Percentiles rank a stretch among this genome's conserved stretches.
These are phyloP conservation scores for Boletus huronensis DNA, from an alignment of 768 basidiomycete genomes.

Conservation along the genomic window DNA sequence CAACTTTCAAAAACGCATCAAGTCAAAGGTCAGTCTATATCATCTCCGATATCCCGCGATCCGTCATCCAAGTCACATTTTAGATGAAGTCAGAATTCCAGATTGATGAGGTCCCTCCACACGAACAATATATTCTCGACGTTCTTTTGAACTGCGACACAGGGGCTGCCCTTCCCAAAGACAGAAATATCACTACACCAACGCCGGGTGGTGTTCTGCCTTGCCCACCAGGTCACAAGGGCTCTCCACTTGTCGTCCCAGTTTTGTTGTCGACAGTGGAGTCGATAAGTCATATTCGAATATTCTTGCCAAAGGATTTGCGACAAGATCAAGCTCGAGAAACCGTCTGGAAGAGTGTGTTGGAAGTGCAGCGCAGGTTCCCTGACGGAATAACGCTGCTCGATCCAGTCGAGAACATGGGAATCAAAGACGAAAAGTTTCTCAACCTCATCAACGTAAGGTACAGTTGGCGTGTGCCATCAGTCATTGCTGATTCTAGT, in stretches of 20 bases:
- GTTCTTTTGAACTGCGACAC: constrained; percentile 80
- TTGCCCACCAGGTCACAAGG: constrained; percentile 67
- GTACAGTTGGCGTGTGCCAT: background rate
- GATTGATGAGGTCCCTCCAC: constrained; percentile 69
- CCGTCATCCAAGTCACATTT: background rate
- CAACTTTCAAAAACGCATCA: constrained; percentile 83
- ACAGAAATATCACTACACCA: constrained; percentile 49
- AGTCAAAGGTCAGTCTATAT: constrained; percentile 60
- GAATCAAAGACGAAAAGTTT: constrained; percentile 93
- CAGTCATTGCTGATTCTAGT: background rate
- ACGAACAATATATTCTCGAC: constrained; percentile 91
- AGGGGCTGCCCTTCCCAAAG: constrained; percentile 58
- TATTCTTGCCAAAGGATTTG: constrained; percentile 88
- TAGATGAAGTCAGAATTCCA: constrained; percentile 66
- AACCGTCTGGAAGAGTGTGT: constrained; percentile 84
- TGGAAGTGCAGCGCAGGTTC: constrained; percentile 89
- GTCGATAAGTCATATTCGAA: constrained; percentile 79
- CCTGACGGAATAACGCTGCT: constrained; percentile 82
- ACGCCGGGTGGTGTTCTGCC: constrained; percentile 74
- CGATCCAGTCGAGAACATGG: constrained; percentile 94
- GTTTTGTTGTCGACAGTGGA: constrained; percentile 86
- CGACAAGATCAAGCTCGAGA: constrained; percentile 72
- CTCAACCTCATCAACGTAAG: constrained; percentile 75
- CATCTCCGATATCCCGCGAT: background rate
- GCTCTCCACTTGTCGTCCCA: constrained; percentile 82